These are phyloP conservation scores for Clitopilus passeckerianus DNA, from an alignment of 768 basidiomycete species.

Conservation along the genomic window DNA sequence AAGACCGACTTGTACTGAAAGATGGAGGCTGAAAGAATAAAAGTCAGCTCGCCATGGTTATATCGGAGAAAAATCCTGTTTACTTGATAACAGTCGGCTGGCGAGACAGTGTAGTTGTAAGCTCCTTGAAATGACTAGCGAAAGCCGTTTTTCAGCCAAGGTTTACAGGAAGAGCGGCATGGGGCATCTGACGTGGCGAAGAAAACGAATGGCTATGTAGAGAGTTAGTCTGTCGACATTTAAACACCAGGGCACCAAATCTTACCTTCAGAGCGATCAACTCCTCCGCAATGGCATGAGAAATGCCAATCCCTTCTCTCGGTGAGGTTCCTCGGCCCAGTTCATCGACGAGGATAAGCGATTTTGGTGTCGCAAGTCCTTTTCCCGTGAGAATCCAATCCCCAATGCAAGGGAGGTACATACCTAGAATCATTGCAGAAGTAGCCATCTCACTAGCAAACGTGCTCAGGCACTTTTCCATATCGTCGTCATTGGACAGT, in stretches of 20 bases:
- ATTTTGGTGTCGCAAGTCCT: slow-evolving; percentile 68
- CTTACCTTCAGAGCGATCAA: slow-evolving; percentile 68
- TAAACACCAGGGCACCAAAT: not conserved
- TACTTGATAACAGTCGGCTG: slow-evolving; percentile 77
- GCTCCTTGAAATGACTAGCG: slow-evolving; percentile 72
- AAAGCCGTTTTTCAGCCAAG: not conserved
- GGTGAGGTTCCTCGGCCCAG: slow-evolving; percentile 91
- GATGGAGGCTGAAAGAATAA: slow-evolving; percentile 57
- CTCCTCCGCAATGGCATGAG: slow-evolving; percentile 79
- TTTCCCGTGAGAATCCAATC: not conserved
- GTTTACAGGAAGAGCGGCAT: not conserved
- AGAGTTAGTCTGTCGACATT: too few relatives aligned
- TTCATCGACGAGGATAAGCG: slow-evolving; percentile 88
- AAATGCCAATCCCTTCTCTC: slow-evolving; percentile 74
- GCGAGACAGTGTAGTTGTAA: slow-evolving; percentile 68
- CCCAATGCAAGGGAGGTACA: not conserved
- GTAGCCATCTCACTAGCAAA: slow-evolving; percentile 96
- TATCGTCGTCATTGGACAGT: slow-evolving; percentile 90
- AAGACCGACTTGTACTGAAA: slow-evolving; percentile 25
- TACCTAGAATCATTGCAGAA: slow-evolving; percentile 86
- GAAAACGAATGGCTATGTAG: slow-evolving; percentile 70
- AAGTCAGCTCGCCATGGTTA: not conserved
- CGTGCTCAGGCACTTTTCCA: slow-evolving; percentile 87
- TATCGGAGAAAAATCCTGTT: not conserved
- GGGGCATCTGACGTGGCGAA: slow-evolving; percentile 74